phyloP scores from a whole-genome alignment of 2,329 filamentous ascomycete species.

The Phialophora tarda region DNA sequence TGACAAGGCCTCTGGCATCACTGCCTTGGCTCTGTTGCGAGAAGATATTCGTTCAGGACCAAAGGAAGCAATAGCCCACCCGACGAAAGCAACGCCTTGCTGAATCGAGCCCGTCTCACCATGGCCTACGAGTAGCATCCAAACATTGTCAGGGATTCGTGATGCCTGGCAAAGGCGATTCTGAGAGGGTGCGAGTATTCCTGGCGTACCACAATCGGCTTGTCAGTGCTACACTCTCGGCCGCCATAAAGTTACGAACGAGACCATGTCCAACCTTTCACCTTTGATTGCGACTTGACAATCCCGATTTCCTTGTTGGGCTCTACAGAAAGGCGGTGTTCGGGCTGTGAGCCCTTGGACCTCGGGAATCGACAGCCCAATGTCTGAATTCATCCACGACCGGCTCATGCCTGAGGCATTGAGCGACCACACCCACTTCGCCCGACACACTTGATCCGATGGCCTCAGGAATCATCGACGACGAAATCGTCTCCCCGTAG shows the following conservation, averaged over 20 bases:
- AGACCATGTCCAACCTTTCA: background rate
- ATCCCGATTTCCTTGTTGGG: background rate
- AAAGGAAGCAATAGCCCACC: background rate
- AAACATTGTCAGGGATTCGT: background rate
- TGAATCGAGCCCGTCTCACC: background rate
- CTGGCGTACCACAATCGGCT: background rate
- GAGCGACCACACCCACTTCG: background rate
- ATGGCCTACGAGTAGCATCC: background rate
- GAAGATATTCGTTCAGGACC: background rate
- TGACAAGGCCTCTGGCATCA: background rate
- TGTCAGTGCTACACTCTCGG: background rate
- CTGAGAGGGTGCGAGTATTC: background rate
- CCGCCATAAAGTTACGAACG: background rate
- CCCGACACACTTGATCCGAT: background rate
- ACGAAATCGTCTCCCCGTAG: too few relatives aligned
- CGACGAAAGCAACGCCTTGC: background rate
- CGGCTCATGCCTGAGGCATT: background rate
- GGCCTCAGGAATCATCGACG: background rate
- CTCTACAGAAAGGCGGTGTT: background rate
- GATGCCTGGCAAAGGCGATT: too few relatives aligned
- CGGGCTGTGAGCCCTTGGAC: background rate
- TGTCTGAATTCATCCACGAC: too few relatives aligned
- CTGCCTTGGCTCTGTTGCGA: background rate
- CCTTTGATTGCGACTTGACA: too few relatives aligned
- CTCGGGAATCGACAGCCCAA: background rate